Base-by-base conservation (phyloP, 2,329 filamentous ascomycete species). In the Hymenoscyphus fructigenus region DNA sequence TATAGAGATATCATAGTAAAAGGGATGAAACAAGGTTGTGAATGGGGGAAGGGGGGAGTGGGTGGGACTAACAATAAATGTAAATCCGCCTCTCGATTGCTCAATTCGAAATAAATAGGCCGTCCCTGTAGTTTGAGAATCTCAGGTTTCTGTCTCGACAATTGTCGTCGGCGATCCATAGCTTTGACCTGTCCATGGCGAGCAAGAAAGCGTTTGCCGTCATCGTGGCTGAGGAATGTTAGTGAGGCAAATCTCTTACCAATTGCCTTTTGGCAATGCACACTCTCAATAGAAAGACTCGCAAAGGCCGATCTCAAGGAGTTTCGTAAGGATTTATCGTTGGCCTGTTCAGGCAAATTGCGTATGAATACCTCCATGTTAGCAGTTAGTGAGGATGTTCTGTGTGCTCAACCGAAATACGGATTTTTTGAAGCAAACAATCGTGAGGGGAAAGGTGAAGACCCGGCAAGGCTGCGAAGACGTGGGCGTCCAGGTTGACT, bases 171-270 rank as follows among this genome's bases (percentile, higher is more conserved):
- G 4, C n/a, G 23, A 29, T 55, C 17, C 23, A 17, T n/a, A 15
- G 12, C 4, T 59, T 38, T 34, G 28, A 28, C 29, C 47, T 61
- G 61, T 12, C 73, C 75, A 69, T 76, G 67, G 4, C 60, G 28
- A 67, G 3, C 76, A 5, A 85, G 72, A 68, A 86, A 85, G 1
- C 55, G 67, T n/a, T 76, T 65, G 0, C 76, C 83, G 23, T 80
- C 78, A 1, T 67, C 60, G 1, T 58, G 26, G 62, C 78, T 75
- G 1, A 81, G 76, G 26, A 86, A 78, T 0, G 83, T 84, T 50
- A 86, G 67, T 14, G 75, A 77, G 0, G 79, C 84, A 67, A 76
- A 78, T 5, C 67, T 66, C 63, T 79, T 82, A 38, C 71, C 73
- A 15, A 66, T 71, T 3, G 76, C 71, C 67, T 84, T 84, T 36